Percentiles rank a stretch among this genome's conserved stretches.
Evolutionary conservation across 2,329 filamentous ascomycete genomes (phyloP).

Genomic region (Aureobasidium sp.): DNA sequence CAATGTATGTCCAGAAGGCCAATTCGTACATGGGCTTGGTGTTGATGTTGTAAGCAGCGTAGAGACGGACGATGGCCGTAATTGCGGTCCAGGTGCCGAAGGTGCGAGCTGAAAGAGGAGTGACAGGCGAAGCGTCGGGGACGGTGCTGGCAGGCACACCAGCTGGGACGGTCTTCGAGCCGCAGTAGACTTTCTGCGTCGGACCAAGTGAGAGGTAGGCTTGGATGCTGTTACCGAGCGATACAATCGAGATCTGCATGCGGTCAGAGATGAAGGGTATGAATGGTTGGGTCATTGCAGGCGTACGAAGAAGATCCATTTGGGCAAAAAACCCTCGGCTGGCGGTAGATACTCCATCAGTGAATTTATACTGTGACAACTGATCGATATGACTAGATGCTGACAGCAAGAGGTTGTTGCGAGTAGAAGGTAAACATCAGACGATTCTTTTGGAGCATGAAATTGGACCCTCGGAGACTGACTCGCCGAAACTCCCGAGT

Average conservation of each 20-base stretch:
- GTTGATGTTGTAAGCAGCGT: constrained; percentile 75
- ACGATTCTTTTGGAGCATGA: background rate
- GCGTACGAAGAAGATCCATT: constrained; percentile 59
- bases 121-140: constrained; percentile 46
- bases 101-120: constrained; percentile 67
- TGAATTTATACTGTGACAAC: constrained; percentile 25
- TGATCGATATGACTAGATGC: too few relatives aligned
- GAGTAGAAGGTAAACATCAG: background rate
- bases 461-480: constrained; percentile 10
- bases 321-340: constrained; percentile 49
- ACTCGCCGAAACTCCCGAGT: background rate
- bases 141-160: constrained; percentile 23
- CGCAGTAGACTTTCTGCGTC: constrained; percentile 80
- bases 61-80: constrained; percentile 67
- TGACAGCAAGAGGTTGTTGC: background rate
- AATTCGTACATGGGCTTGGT: constrained; percentile 70
- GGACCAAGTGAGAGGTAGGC: constrained; percentile 73
- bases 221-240: constrained; percentile 78
- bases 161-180: constrained; percentile 31
- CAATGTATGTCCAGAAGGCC: constrained; percentile 70
- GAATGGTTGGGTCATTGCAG: background rate
- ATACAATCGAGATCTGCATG: constrained; percentile 68
- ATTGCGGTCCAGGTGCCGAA: constrained; percentile 88
- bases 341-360: constrained; percentile 34
- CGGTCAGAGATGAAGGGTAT: background rate